A percentile compares a stretch with the other conserved stretches of the same genome.
Conservation (phyloP, 2,329 filamentous ascomycete species). For the Penicillium sp. region DNA sequence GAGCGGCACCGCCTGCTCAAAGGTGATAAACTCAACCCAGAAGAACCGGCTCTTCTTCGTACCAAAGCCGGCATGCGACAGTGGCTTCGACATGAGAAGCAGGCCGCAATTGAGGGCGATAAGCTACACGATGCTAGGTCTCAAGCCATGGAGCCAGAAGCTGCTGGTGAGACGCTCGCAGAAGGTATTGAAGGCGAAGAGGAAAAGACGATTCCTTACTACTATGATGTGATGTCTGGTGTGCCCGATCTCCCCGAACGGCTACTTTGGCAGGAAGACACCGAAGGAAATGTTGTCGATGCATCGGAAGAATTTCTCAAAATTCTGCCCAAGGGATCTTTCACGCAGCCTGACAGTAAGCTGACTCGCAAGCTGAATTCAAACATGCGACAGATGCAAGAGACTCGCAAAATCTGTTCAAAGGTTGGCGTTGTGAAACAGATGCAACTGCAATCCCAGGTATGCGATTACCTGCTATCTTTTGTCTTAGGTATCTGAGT, state of each 20-base stretch:
- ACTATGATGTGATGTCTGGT: constrained; percentile 82
- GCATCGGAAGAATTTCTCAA: constrained; percentile 80
- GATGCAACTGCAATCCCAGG: constrained; percentile 97
- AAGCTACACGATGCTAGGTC: constrained; percentile 45
- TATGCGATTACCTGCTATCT: constrained; percentile 42
- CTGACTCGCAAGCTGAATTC: constrained; percentile 78
- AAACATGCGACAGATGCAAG: constrained; percentile 93
- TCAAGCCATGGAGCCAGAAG: constrained; percentile 49
- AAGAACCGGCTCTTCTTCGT: constrained; percentile 82
- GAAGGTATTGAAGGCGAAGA: constrained; percentile 92
- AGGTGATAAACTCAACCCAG: constrained; percentile 75
- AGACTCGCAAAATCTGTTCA: constrained; percentile 89
- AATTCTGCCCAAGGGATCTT: constrained; percentile 71
- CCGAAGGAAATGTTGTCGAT: constrained; percentile 83
- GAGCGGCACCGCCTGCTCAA: constrained; percentile 84
- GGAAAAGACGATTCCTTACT: constrained; percentile 83
- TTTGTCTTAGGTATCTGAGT: neutral
- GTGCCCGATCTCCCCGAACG: constrained; percentile 79
- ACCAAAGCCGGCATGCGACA: constrained; percentile 86
- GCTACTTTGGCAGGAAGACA: constrained; percentile 84
- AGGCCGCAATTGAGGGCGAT: constrained; percentile 57
- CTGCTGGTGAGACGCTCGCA: constrained; percentile 71
- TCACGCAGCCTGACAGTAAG: constrained; percentile 69
- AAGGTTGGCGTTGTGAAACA: constrained; percentile 99
- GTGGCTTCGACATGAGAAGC: constrained; percentile 75